These are phyloP conservation scores for Rosellinia necatrix DNA, from an alignment of 2,329 filamentous ascomycete species.

Conservation along the genomic window DNA sequence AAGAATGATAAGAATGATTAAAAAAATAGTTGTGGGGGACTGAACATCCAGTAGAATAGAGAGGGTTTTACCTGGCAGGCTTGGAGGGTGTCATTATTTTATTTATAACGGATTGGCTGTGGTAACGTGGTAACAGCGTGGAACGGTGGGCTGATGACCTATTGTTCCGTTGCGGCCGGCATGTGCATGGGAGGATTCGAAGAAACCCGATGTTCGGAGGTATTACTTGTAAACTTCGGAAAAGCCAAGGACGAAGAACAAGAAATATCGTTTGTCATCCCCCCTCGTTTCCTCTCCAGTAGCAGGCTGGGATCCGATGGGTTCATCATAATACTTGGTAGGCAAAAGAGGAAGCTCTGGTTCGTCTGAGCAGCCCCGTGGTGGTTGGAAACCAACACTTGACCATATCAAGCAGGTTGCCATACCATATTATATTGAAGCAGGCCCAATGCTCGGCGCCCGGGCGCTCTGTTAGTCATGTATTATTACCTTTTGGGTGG, in stretches of 20 bases:
- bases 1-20: neutral
- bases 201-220: constrained; percentile 4
- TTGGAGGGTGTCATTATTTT: neutral
- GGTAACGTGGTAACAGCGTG: neutral
- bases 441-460: neutral
- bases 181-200: neutral
- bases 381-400: neutral
- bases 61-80: neutral
- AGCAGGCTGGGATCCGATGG: constrained; percentile 1
- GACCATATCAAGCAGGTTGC: neutral
- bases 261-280: no score
- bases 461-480: no score
- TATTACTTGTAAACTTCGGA: neutral
- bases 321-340: neutral
- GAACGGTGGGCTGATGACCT: neutral
- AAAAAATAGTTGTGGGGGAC: neutral
- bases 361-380: neutral
- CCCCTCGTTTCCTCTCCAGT: no score
- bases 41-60: neutral
- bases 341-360: neutral
- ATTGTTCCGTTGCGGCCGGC: neutral
- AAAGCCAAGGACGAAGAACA: neutral
- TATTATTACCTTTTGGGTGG: constrained; percentile 1
- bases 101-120: neutral
- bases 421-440: neutral